A percentile compares a stretch with the other conserved stretches of the same genome.
phyloP scores from a whole-genome alignment of 352 stramenopile species.

The Pythium angustatum region DNA sequence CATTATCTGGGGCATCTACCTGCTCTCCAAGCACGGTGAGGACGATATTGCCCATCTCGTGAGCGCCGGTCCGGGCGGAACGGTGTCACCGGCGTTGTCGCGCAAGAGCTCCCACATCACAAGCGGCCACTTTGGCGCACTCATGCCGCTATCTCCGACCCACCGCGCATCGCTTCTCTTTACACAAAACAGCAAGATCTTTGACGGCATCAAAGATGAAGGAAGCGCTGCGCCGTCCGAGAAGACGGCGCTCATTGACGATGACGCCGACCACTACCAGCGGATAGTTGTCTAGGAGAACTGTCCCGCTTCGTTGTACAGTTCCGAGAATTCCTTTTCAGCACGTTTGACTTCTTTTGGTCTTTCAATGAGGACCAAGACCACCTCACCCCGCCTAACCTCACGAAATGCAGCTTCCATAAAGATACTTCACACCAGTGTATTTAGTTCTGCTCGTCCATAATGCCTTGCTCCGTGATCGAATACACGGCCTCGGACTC shows the following conservation, averaged over 20 bases:
- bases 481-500: slow-evolving; percentile 98
- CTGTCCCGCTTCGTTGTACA: not conserved
- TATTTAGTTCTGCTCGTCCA: slow-evolving; percentile 85
- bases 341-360: not conserved
- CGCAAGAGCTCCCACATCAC: slow-evolving; percentile 51
- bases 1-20: slow-evolving; percentile 84
- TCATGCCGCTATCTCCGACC: slow-evolving; percentile 79
- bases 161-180: slow-evolving; percentile 42
- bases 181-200: slow-evolving; percentile 41
- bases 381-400: not conserved
- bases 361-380: not conserved
- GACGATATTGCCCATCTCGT: slow-evolving; percentile 39
- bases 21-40: slow-evolving; percentile 77
- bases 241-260: slow-evolving; percentile 32
- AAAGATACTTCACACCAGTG: slow-evolving; percentile 11
- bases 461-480: slow-evolving; percentile 94
- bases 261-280: slow-evolving; percentile 31
- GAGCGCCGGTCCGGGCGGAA: slow-evolving; percentile 27
- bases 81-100: slow-evolving; percentile 33
- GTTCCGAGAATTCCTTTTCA: not conserved
- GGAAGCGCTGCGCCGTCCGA: slow-evolving; percentile 39
- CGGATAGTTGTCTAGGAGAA: slow-evolving; percentile 32
- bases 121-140: slow-evolving; percentile 68
- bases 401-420: not conserved
- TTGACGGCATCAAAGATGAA: slow-evolving; percentile 45